phyloP scores from a whole-genome alignment of 805 yeast genomes.

The Hanseniaspora hatyaiensis region DNA sequence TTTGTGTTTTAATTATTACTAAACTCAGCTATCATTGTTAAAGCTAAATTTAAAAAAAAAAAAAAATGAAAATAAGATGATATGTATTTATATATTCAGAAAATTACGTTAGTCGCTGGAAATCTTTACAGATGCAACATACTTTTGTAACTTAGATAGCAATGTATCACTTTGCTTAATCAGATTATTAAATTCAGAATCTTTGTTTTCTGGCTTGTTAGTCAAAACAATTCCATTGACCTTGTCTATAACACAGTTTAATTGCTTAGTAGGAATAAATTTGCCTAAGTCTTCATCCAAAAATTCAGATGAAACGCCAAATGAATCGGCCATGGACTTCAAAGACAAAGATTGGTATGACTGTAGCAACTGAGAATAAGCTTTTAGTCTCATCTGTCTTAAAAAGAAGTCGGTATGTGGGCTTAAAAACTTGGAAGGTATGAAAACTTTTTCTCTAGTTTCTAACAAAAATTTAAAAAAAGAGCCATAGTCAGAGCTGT shows the following conservation, averaged over 20 bases:
- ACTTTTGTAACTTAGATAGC: slow-evolving; percentile 88
- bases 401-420: slow-evolving; percentile 75
- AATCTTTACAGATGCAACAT: slow-evolving; percentile 92
- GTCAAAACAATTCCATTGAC: slow-evolving; percentile 93
- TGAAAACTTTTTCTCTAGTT: slow-evolving; percentile 60
- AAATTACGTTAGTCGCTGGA: slow-evolving; percentile 60
- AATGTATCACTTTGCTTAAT: slow-evolving; percentile 87
- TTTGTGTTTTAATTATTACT: not conserved
- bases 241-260: slow-evolving; percentile 90
- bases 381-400: slow-evolving; percentile 89
- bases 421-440: slow-evolving; percentile 53
- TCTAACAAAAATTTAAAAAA: slow-evolving; percentile 68
- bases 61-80: too few species aligned
- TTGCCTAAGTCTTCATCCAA: slow-evolving; percentile 77
- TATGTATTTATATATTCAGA: too few species aligned
- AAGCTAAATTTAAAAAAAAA: too few species aligned
- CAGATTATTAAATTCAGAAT: slow-evolving; percentile 78
- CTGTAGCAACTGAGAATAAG: slow-evolving; percentile 86
- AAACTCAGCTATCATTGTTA: too few species aligned
- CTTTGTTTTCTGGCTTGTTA: slow-evolving; percentile 90
- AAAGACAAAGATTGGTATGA: slow-evolving; percentile 83
- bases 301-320: slow-evolving; percentile 79
- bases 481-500: slow-evolving; percentile 74
- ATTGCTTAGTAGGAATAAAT: slow-evolving; percentile 83
- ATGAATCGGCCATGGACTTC: slow-evolving; percentile 86